These are phyloP conservation scores for Aspergillus sergii DNA, from an alignment of 2,329 filamentous ascomycete genomes.

Conservation along the genomic window DNA sequence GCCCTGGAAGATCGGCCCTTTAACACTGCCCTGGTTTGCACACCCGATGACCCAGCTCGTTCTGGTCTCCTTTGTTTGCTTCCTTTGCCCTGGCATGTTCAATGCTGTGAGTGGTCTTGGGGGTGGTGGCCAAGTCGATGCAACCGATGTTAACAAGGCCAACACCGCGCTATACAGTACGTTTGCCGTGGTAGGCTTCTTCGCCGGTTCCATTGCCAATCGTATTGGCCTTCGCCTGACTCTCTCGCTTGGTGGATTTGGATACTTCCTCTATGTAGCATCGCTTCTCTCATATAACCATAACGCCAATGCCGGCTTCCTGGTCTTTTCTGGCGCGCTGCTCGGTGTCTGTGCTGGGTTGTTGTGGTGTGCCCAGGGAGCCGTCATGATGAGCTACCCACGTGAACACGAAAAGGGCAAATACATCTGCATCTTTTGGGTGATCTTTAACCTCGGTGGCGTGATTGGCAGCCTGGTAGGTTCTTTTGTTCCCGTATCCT, in stretches of 20 bases:
- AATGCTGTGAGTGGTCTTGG: conserved; percentile 69
- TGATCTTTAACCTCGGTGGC: conserved; percentile 90
- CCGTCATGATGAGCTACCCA: conserved; percentile 76
- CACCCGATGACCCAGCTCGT: conserved; percentile 72
- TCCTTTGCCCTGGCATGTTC: conserved; percentile 74
- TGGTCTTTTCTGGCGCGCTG: conserved; percentile 53
- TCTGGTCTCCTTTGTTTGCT: conserved; percentile 71
- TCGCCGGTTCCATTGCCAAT: conserved; percentile 57
- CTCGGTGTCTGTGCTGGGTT: conserved; percentile 54
- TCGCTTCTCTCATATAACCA: conserved; percentile 55
- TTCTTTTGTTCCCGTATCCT: conserved; percentile 9
- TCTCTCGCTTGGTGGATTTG: conserved; percentile 50
- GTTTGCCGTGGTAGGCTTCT: conserved; percentile 67
- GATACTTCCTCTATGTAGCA: conserved; percentile 53
- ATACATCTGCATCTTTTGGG: conserved; percentile 91
- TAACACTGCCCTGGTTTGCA: conserved; percentile 67
- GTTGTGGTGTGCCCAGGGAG: conserved; percentile 55
- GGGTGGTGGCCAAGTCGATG: conserved; percentile 62
- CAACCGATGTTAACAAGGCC: conserved; percentile 64
- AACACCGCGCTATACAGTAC: conserved; percentile 73
- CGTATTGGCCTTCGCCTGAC: conserved; percentile 47
- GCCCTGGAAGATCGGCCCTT: conserved; percentile 56
- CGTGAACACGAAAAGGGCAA: conserved; percentile 78
- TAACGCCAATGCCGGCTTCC: conserved; percentile 50
- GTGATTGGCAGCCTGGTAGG: conserved; percentile 77